Percentiles rank a stretch among this genome's conserved stretches.
Evolutionary conservation across 306 rosid genomes (phyloP).

Genomic region (Malus asiatica): DNA sequence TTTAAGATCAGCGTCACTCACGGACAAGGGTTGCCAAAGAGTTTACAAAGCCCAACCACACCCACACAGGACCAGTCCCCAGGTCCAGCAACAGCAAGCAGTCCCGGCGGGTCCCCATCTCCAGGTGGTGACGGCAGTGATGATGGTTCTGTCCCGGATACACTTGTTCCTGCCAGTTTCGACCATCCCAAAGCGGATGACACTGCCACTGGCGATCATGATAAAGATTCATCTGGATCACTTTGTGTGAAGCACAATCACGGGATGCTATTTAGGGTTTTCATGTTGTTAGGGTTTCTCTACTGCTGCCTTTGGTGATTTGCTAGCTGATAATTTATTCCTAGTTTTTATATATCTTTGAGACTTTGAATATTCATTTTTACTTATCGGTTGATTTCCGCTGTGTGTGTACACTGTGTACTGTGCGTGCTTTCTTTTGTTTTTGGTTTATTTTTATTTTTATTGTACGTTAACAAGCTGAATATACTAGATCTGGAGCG

Average conservation of each 20-base stretch:
- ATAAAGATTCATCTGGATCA: slow-evolving; percentile 24
- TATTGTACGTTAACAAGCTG: background rate
- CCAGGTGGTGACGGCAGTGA: slow-evolving; percentile 13
- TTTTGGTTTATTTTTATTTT: background rate
- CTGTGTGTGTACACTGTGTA: background rate
- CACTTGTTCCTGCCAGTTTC: slow-evolving; percentile 75
- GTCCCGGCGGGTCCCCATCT: slow-evolving; percentile 33
- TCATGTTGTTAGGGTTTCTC: background rate
- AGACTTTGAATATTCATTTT: background rate
- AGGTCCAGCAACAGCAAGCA: slow-evolving; percentile 40
- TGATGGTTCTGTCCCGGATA: slow-evolving; percentile 61
- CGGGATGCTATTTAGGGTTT: background rate
- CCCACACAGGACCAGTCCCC: slow-evolving; percentile 29
- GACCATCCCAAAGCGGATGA: slow-evolving; percentile 42
- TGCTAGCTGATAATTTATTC: background rate
- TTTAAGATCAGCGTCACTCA: slow-evolving; percentile 54
- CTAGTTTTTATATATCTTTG: background rate
- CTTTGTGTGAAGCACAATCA: slow-evolving; percentile 3
- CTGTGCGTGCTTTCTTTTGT: background rate
- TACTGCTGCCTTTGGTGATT: background rate
- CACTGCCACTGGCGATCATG: background rate
- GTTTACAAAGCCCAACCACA: slow-evolving; percentile 14
- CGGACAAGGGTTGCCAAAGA: slow-evolving; percentile 73
- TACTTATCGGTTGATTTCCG: background rate
- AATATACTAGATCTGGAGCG: no score